Evolutionary conservation across 441 rosid species (phyloP).

Genomic region (Brassica balearica): DNA sequence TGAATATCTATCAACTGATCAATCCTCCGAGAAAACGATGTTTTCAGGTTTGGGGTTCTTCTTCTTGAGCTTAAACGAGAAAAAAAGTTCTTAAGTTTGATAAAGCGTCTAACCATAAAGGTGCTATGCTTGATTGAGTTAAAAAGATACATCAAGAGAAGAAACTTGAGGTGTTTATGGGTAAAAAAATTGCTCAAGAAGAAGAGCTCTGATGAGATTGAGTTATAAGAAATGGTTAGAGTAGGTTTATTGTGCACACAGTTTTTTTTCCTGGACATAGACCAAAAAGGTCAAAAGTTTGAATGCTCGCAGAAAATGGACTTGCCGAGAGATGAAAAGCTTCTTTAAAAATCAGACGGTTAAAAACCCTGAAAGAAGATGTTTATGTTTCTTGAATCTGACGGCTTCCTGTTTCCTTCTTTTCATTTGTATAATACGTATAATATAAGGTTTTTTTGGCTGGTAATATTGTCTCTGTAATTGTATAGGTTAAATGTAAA

Average conservation of each 20-base stretch:
- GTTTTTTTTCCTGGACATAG: neutral
- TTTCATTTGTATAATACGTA: constrained; percentile 6
- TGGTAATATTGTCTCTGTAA: constrained; percentile 28
- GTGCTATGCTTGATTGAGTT: no score
- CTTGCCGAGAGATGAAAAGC: neutral
- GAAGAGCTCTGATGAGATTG: constrained; percentile 29
- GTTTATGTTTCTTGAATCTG: constrained; percentile 6
- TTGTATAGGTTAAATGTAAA: constrained; percentile 30
- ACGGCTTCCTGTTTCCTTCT: constrained; percentile 13
- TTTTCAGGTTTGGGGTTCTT: no score
- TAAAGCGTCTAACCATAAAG: no score
- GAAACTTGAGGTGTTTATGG: constrained; percentile 43
- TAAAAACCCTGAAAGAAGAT: constrained; percentile 31
- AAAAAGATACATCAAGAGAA: no score
- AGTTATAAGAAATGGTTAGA: neutral
- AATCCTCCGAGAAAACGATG: no score
- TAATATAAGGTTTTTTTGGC: neutral
- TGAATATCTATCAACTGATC: constrained; percentile 49
- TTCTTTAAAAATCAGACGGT: neutral
- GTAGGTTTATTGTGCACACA: neutral
- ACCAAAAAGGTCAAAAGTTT: neutral
- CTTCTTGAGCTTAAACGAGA: no score
- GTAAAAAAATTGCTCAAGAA: constrained; percentile 48
- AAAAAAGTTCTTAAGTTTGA: no score
- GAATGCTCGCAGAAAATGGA: neutral